A percentile compares a stretch with the other conserved stretches of the same genome.
These are phyloP conservation scores for Ilex aquifolium DNA, from an alignment of 257 asterid genomes.

Conservation along the genomic window DNA sequence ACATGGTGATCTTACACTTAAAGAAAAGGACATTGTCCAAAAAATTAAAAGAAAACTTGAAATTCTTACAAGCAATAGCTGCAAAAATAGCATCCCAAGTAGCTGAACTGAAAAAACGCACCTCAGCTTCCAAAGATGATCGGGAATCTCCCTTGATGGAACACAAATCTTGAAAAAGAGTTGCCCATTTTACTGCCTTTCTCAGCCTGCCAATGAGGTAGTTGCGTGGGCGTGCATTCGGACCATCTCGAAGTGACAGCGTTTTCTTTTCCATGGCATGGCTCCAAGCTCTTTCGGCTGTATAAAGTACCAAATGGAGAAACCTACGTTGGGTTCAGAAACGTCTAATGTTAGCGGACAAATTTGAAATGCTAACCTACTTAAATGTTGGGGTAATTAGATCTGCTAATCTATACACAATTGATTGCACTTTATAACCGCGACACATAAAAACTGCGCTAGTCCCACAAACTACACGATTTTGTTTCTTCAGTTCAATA, in stretches of 20 bases:
- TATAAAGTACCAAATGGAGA: constrained; percentile 83
- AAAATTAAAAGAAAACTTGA: background rate
- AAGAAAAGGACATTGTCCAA: too few relatives aligned
- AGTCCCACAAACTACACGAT: background rate
- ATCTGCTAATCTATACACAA: too few relatives aligned
- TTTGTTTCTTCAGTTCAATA: too few relatives aligned
- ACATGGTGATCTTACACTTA: too few relatives aligned
- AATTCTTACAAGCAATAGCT: background rate
- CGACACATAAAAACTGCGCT: too few relatives aligned
- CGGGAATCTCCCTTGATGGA: constrained; percentile 84
- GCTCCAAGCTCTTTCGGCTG: constrained; percentile 99
- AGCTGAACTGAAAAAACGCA: constrained; percentile 17
- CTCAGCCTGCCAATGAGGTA: constrained; percentile 93
- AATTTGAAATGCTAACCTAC: background rate
- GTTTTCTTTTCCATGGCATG: constrained; percentile 99
- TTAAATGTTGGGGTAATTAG: background rate
- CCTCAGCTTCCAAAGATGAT: constrained; percentile 98
- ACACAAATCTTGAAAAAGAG: constrained; percentile 74
- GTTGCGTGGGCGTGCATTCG: constrained; percentile 86
- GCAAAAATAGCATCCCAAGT: constrained; percentile 7
- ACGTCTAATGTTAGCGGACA: background rate
- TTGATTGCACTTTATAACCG: too few relatives aligned
- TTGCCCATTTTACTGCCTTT: constrained; percentile 94
- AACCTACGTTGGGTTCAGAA: constrained; percentile 40
- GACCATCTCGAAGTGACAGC: constrained; percentile 63